phyloP scores from a whole-genome alignment of 2,329 filamentous ascomycete species.

The Pyrenophora graminea region DNA sequence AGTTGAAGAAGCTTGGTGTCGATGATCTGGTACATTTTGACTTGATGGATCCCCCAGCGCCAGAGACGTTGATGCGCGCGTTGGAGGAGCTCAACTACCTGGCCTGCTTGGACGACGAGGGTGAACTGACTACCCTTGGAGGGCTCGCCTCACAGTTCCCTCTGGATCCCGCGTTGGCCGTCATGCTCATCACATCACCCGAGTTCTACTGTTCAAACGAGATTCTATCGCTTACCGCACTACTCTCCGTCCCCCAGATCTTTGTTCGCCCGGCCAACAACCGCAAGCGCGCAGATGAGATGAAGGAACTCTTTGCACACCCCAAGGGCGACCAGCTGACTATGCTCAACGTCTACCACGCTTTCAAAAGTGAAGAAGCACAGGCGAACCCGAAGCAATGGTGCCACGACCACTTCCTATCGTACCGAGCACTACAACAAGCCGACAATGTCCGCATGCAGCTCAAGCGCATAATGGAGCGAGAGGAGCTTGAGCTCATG shows the following conservation, averaged over 20 bases:
- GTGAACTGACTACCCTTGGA: conserved; percentile 85
- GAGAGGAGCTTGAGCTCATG: conserved; percentile 79
- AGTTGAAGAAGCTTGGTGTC: conserved; percentile 95
- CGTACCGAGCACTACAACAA: conserved; percentile 82
- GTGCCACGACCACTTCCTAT: conserved; percentile 97
- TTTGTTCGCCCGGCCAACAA: conserved; percentile 86
- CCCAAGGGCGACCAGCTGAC: conserved; percentile 94
- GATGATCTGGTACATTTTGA: conserved; percentile 98
- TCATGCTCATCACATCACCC: conserved; percentile 96
- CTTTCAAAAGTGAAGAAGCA: conserved; percentile 78
- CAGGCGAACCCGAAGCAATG: conserved; percentile 80
- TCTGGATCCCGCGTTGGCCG: conserved; percentile 88
- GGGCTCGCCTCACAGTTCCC: conserved; percentile 92
- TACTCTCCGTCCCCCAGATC: conserved; percentile 92
- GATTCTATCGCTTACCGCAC: conserved; percentile 89
- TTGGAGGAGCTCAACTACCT: conserved; percentile 97
- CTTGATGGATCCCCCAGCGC: conserved; percentile 96
- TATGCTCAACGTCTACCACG: conserved; percentile 96
- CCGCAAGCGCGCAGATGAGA: conserved; percentile 91
- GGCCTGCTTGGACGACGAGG: conserved; percentile 93
- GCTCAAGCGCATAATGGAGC: conserved; percentile 96
- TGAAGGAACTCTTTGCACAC: conserved; percentile 93
- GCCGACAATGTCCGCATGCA: conserved; percentile 93
- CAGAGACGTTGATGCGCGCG: conserved; percentile 97
- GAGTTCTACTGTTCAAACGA: conserved; percentile 99